Base-by-base conservation (phyloP, 345 rosid species). In the Aquilaria yunnanensis region DNA sequence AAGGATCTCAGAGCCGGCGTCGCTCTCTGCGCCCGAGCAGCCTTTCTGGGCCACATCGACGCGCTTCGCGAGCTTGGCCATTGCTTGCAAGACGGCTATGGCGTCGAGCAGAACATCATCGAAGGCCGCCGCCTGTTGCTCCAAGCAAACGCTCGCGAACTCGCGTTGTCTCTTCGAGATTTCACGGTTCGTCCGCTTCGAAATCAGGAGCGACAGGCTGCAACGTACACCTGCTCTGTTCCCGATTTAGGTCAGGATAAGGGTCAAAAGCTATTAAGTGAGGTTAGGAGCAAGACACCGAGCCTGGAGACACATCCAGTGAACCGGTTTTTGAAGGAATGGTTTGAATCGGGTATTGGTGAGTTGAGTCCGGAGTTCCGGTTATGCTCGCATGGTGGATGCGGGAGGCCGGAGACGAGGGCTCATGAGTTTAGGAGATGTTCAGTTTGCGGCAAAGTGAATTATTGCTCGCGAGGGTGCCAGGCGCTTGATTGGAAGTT, bases 401-500 rank as follows among this genome's bases (percentile, higher is more conserved):
- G 90, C 54, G 95, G 94, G 4, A 69, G 89, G 72, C 92, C 98
- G 29, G 97, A 93, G 90, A 87, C 97, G 6, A 72, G 96, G 63
- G 51, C 77, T 2, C 87, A 83, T 31, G 98, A 93, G 79, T 93
- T 87, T 43, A 72, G 98, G 64, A 71, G 96, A 58, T 93, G 98
- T 61, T 89, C 97, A 0, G 96, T 80, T 11, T 93, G 98, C 64
- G 88, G 97, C 46, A 73, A 64, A 3, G 98, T 89, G 23, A 87
- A 87, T 66, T 93, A 93, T 51, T 93, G 98, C 61, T 93, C 98
- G 0, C 83, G 97, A 29, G 98, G 84, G 0, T 93, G 98, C 48
- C 98, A 93, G 62, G 98, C 98, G 55, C 77, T 81, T 9, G 98
- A 93, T 69, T 93, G 98, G 98, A 87, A 79, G 77, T 45, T 75